Evolutionary conservation across 108 stramenopile species (phyloP).

Genomic region (Cylindrotheca closterium): DNA sequence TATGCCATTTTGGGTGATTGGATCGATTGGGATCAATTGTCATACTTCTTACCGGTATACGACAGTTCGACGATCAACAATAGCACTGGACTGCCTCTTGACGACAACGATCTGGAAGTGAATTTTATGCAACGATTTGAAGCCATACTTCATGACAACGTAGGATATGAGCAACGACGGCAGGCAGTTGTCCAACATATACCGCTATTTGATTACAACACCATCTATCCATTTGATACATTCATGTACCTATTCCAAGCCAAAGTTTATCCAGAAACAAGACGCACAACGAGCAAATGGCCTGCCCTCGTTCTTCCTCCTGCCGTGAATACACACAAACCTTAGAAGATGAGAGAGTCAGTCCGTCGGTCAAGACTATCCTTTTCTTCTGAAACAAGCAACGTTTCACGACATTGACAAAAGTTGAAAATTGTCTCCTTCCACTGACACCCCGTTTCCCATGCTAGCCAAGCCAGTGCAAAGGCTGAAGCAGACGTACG

Average conservation of each 20-base stretch:
- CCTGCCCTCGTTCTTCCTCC: constrained; percentile 12
- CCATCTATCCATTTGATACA: constrained; percentile 21
- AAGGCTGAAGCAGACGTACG: too few relatives aligned
- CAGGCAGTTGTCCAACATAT: constrained; percentile 12
- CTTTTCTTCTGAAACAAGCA: too few relatives aligned
- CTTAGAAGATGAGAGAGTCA: too few relatives aligned
- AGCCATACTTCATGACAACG: constrained; percentile 1
- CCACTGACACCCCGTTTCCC: too few relatives aligned
- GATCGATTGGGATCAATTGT: constrained; percentile 26
- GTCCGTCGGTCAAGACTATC: too few relatives aligned
- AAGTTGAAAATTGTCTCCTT: too few relatives aligned
- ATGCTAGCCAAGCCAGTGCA: too few relatives aligned
- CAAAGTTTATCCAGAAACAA: constrained; percentile 25
- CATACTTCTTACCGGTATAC: constrained; percentile 27
- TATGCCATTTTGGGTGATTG: constrained; percentile 4
- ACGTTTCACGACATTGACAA: too few relatives aligned
- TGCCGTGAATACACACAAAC: too few relatives aligned
- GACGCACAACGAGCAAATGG: not conserved
- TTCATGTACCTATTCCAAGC: constrained; percentile 25
- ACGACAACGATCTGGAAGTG: not conserved
- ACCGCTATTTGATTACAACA: constrained; percentile 26
- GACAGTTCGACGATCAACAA: constrained; percentile 3
- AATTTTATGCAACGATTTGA: constrained; percentile 3
- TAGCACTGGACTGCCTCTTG: not conserved
- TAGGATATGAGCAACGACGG: constrained; percentile 3